Evolutionary conservation across 2,329 filamentous ascomycete species (phyloP).

Genomic region (Colletotrichum horii): DNA sequence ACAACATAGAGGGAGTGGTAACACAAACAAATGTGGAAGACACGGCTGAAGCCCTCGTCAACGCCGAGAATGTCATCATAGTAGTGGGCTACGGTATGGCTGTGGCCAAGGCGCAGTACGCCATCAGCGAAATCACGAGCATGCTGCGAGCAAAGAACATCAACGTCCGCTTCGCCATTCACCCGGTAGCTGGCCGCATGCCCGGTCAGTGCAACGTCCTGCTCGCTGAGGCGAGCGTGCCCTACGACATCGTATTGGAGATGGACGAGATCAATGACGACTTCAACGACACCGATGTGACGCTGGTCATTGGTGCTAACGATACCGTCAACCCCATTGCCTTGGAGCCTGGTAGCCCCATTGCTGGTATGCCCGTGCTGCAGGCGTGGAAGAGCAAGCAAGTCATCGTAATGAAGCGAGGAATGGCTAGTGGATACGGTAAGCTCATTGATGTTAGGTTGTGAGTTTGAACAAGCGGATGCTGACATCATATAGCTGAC

Average conservation of each 20-base stretch:
- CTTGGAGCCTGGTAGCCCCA: constrained; percentile 80
- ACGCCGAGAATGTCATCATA: constrained; percentile 85
- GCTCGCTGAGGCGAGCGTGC: constrained; percentile 84
- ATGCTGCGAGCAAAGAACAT: constrained; percentile 77
- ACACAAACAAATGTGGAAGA: constrained; percentile 83
- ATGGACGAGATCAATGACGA: constrained; percentile 98
- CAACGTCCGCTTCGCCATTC: constrained; percentile 87
- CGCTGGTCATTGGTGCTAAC: constrained; percentile 89
- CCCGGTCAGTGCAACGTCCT: constrained; percentile 93
- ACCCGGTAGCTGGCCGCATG: constrained; percentile 90
- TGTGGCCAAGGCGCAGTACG: constrained; percentile 91
- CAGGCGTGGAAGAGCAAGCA: constrained; percentile 95
- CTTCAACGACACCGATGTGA: constrained; percentile 83
- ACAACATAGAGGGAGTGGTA: constrained; percentile 80
- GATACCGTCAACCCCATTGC: constrained; percentile 93
- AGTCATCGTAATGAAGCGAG: constrained; percentile 91
- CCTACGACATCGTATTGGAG: constrained; percentile 90
- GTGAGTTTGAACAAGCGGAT: neutral
- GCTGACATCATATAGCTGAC: constrained; percentile 61
- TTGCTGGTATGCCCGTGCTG: constrained; percentile 91
- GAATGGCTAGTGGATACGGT: constrained; percentile 88
- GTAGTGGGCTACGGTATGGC: constrained; percentile 95
- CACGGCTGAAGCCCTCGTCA: constrained; percentile 75
- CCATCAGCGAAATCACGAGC: constrained; percentile 81
- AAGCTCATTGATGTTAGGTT: constrained; percentile 32